Evolutionary conservation across 768 basidiomycete genomes (phyloP), one percentile per base, ranked within the genome.

Genomic region (Mycena galericulata): DNA sequence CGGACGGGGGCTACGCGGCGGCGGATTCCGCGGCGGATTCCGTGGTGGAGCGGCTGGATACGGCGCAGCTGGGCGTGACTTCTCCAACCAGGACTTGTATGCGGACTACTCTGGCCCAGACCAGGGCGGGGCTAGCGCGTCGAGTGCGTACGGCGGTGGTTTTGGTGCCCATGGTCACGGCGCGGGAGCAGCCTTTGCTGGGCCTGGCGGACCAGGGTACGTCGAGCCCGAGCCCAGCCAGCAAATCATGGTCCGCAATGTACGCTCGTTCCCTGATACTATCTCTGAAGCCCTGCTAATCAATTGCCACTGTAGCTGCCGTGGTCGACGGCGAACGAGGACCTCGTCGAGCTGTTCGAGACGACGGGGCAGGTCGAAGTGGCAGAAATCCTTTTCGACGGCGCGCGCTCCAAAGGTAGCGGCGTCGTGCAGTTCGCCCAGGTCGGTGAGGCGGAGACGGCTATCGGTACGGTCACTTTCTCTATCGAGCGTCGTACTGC

Each of bases 281-380:
- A 27, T 15, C 24, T 15, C 26, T 40, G 29, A 67, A 26, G 51
- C 50, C 65, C n/a, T n/a, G n/a, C n/a, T n/a, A n/a, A n/a, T n/a
- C n/a, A 18, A 51, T 63, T 24, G 18, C 15, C 53, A 4, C 57
- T 11, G 45, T 70, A 99, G 97, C 81, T 99, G 20, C 97, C 97
- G 1, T 99, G 97, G 97, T 98, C 97, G 12, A 99, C 97, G 49
- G 96, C 97, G 9, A 98, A 99, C 78, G 97, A 99, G 78, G 97
- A 99, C 78, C 83, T 99, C 47, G 97, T 99, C 24, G 97, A 99
- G 81, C 81, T 99, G 22, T 99, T 99, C 74, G 97, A 98, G 83
- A 99, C 97, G 36, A 98, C 97, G 0, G 97, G 97, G 12, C 92
- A 92, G 72, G 97, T 99, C 38, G 93, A 96, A 75, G 83, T 95